Evolutionary conservation across 2,329 filamentous ascomycete genomes (phyloP).

Genomic region (Simplicillium aogashimaense): DNA sequence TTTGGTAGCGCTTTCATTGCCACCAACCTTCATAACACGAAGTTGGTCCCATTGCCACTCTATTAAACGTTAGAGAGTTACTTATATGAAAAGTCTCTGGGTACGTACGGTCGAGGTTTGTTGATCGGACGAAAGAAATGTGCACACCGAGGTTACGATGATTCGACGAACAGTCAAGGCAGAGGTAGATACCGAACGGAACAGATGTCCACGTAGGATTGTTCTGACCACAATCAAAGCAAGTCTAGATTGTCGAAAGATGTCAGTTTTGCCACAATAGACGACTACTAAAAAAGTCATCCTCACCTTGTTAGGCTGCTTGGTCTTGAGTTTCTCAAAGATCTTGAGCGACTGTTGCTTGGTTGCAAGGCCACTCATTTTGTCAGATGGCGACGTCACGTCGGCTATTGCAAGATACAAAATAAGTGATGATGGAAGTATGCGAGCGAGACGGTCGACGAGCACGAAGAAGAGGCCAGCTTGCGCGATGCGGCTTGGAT

Average conservation of each 20-base stretch:
- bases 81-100: background rate
- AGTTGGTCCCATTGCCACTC: constrained; percentile 99
- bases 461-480: constrained; percentile 1
- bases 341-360: constrained; percentile 95
- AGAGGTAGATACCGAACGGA: constrained; percentile 94
- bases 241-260: constrained; percentile 51
- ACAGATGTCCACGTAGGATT: constrained; percentile 98
- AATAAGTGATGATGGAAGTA: background rate
- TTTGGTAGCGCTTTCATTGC: constrained; percentile 95
- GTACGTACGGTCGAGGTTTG: constrained; percentile 88
- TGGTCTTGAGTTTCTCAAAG: constrained; percentile 93
- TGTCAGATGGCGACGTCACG: constrained; percentile 18
- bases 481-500: background rate
- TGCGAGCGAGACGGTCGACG: background rate
- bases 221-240: constrained; percentile 96
- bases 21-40: constrained; percentile 94
- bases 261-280: background rate
- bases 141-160: constrained; percentile 97
- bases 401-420: too few species aligned
- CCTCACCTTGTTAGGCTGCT: constrained; percentile 85
- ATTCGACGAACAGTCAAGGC: constrained; percentile 93
- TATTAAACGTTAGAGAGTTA: constrained; percentile 20
- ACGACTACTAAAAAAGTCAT: constrained; percentile 4
- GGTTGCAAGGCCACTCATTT: constrained; percentile 61
- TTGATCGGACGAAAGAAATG: constrained; percentile 97